These are phyloP conservation scores for Harringtonia aguacate DNA, from an alignment of 2,329 filamentous ascomycete genomes.

Conservation along the genomic window DNA sequence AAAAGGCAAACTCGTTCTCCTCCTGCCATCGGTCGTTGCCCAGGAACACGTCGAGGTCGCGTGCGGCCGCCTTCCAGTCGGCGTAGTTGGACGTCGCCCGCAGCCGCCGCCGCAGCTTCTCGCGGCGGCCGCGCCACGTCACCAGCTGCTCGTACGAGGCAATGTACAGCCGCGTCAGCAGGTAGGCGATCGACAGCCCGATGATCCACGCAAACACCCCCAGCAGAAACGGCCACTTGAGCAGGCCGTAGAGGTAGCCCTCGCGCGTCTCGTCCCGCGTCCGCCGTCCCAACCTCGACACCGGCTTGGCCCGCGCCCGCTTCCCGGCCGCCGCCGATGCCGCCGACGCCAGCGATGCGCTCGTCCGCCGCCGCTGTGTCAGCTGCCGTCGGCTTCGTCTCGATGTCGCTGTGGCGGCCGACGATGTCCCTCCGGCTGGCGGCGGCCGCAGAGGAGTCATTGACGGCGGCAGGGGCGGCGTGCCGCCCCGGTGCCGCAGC, in stretches of 20 bases:
- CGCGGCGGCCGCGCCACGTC: conserved; percentile 74
- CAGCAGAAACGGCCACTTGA: conserved; percentile 86
- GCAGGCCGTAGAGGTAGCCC: conserved; percentile 76
- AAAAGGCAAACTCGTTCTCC: conserved; percentile 70
- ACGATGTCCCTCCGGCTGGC: neutral
- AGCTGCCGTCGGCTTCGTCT: conserved; percentile 1
- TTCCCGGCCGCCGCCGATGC: conserved; percentile 20
- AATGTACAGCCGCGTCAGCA: conserved; percentile 79
- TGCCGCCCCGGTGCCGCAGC: too few relatives aligned
- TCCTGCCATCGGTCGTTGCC: conserved; percentile 75
- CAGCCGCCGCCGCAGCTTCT: conserved; percentile 60
- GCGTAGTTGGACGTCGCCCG: conserved; percentile 62
- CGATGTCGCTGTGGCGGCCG: neutral
- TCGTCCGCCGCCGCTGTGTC: conserved; percentile 20
- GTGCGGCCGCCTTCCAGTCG: conserved; percentile 75
- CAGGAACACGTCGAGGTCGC: conserved; percentile 68
- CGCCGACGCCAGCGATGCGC: neutral
- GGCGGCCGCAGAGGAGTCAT: neutral
- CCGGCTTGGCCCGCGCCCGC: conserved; percentile 6
- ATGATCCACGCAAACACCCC: conserved; percentile 73
- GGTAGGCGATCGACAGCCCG: conserved; percentile 62
- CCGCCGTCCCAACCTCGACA: conserved; percentile 34
- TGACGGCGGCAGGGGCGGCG: neutral
- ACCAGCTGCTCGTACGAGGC: conserved; percentile 85
- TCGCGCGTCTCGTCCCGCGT: conserved; percentile 89